Evolutionary conservation across 768 basidiomycete species (phyloP).

Genomic region (Myochromella boudieri): DNA sequence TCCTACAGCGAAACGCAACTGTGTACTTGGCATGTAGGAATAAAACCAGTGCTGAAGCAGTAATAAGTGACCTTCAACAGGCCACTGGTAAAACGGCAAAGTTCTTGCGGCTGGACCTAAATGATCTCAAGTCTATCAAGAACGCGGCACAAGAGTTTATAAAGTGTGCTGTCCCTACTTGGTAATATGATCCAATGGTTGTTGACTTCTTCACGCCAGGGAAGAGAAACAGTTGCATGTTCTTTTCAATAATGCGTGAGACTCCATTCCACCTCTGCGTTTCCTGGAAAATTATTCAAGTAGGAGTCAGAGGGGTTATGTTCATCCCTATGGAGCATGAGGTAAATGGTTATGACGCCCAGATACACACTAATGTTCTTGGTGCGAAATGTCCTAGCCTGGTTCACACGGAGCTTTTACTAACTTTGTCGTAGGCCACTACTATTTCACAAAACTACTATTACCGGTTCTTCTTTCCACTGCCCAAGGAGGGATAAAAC

Average conservation of each 20-base stretch:
- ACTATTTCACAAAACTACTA: constrained; percentile 45
- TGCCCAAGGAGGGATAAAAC: constrained; percentile 32
- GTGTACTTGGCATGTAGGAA: constrained; percentile 63
- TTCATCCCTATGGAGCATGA: constrained; percentile 38
- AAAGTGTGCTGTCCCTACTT: constrained; percentile 25
- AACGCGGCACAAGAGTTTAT: constrained; percentile 39
- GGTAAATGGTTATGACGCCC: constrained; percentile 58
- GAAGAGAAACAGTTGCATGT: constrained; percentile 46
- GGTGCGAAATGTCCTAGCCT: constrained; percentile 28
- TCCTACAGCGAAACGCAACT: constrained; percentile 59
- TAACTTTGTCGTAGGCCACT: constrained; percentile 34
- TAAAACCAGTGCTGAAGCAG: constrained; percentile 40
- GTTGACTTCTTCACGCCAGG: too few relatives aligned
- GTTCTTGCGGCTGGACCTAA: constrained; percentile 43
- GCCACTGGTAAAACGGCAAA: constrained; percentile 45
- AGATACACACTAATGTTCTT: constrained; percentile 57
- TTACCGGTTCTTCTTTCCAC: constrained; percentile 39
- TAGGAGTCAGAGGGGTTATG: constrained; percentile 52
- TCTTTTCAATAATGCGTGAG: constrained; percentile 49
- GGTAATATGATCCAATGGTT: not conserved
- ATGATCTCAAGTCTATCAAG: constrained; percentile 40
- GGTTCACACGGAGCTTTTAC: constrained; percentile 16
- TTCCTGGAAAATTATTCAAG: too few relatives aligned
- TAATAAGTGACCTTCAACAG: constrained; percentile 52
- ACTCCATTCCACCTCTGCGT: not conserved